A percentile compares a stretch with the other conserved stretches of the same genome.
Evolutionary conservation across 495 filamentous ascomycete genomes (phyloP).

Genomic region (Podospora australis): DNA sequence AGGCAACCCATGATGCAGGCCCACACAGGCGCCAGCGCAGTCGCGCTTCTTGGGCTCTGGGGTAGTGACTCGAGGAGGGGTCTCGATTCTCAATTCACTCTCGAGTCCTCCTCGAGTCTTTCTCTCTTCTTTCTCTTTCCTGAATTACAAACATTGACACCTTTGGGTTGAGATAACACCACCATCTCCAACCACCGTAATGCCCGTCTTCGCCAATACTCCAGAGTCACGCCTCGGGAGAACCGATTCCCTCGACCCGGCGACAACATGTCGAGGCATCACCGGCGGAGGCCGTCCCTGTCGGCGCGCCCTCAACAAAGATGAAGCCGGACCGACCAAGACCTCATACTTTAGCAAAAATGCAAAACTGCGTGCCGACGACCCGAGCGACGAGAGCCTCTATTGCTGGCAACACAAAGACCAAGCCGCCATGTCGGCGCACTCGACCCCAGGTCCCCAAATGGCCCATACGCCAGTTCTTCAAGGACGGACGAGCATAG

Average conservation of each 20-base stretch:
- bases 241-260: constrained; percentile 75
- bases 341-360: constrained; percentile 11
- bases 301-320: constrained; percentile 54
- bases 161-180: not conserved
- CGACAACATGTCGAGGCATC: constrained; percentile 81
- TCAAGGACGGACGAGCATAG: constrained; percentile 65
- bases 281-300: constrained; percentile 73
- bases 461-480: constrained; percentile 30
- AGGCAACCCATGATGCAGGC: constrained; percentile 16
- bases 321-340: constrained; percentile 19
- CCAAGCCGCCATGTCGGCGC: constrained; percentile 53
- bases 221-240: constrained; percentile 74
- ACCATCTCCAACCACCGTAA: constrained; percentile 27
- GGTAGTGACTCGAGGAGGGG: not conserved
- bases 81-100: constrained; percentile 3
- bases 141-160: not conserved
- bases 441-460: constrained; percentile 35
- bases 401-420: constrained; percentile 97
- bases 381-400: constrained; percentile 35
- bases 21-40: constrained; percentile 7
- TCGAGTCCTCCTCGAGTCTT: not conserved
- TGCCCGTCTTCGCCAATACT: constrained; percentile 76
- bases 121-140: not conserved
- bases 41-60: not conserved
- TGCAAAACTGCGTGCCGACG: constrained; percentile 43